Evolutionary conservation across 176 grass and related monocot genomes (phyloP).

Genomic region (Urochloa ruziziensis): DNA sequence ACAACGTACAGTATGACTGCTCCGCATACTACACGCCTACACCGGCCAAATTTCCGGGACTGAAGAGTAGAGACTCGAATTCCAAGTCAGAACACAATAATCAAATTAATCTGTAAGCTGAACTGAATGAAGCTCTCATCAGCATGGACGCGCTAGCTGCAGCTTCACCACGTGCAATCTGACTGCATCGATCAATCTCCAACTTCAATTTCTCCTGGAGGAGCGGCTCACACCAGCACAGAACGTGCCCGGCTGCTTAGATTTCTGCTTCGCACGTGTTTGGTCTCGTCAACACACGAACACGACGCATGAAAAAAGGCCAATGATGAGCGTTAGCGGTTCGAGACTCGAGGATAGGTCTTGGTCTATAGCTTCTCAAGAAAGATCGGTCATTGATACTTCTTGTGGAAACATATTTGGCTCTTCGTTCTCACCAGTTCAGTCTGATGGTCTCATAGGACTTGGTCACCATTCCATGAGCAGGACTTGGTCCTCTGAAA

Average conservation of each 20-base stretch:
- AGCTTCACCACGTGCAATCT: neutral
- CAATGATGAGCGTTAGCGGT: neutral
- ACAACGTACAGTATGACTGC: neutral
- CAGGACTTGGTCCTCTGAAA: neutral
- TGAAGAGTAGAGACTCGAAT: neutral
- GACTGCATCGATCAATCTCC: neutral
- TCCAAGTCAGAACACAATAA: neutral
- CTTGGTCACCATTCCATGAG: neutral
- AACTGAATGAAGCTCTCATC: neutral
- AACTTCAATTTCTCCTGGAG: neutral
- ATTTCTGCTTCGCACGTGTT: neutral
- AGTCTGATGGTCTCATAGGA: neutral
- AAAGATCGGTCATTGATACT: neutral
- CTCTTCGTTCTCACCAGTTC: neutral
- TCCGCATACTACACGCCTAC: neutral
- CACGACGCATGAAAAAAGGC: neutral
- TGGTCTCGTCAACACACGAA: neutral
- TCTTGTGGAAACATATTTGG: neutral
- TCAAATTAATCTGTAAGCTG: neutral
- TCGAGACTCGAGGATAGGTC: neutral
- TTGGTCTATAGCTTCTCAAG: neutral
- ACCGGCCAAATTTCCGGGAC: neutral
- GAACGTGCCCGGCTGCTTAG: neutral
- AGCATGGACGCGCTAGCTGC: neutral
- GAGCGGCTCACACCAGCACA: neutral